Base-by-base conservation (phyloP, 1,284 basidiomycete species). In the Cutaneotrichosporon mucoides region DNA sequence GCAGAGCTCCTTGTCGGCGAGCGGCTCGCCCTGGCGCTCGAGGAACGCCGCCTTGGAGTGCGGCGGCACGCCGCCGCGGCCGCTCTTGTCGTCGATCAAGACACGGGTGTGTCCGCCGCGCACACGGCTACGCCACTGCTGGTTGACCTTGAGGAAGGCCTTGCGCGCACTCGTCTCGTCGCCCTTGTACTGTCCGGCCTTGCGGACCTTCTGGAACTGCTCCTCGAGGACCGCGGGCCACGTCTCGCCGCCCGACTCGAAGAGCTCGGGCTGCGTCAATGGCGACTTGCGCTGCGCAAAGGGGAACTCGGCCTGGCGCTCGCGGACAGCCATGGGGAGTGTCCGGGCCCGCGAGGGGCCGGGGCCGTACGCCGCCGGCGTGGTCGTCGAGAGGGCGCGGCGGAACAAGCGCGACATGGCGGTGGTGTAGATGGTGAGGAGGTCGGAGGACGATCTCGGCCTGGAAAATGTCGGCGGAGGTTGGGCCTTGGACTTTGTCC, bases 331-430 rank as follows among this genome's bases (percentile, higher is more conserved):
- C 33, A 60, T 56, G 1, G 75, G 75, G 3, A 65, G 60, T 11
- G 75, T 72, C 5, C 66, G 43, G 8, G 59, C 40, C 1, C 64
- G 53, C 37, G 55, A 56, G 38, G 65, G 63, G 44, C 42, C 56
- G 61, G 65, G 52, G 43, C 52, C 64, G 16, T 67, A 53, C 24
- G 59, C 57, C 12, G 67, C 49, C 5, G 64, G 46, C 36, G 60
- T 50, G 7, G 65, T 56, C 24, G 24, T 24, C 40, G 58, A 45
- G 48, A 71, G 62, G 4, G 70, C 62, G 48, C 75, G 61, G 40
- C 70, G 66, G 60, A 76, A 61, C 40, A 76, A 60, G 50, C 65
- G 64, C 16, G 75, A 72, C 75, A 76, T 76, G 48, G 60, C 63
- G 36, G 52, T 53, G 44, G 35, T 40, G 38, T 43, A 16, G 33